phyloP scores from a whole-genome alignment of 129 eudicot genomes.

The Apium graveolens region DNA sequence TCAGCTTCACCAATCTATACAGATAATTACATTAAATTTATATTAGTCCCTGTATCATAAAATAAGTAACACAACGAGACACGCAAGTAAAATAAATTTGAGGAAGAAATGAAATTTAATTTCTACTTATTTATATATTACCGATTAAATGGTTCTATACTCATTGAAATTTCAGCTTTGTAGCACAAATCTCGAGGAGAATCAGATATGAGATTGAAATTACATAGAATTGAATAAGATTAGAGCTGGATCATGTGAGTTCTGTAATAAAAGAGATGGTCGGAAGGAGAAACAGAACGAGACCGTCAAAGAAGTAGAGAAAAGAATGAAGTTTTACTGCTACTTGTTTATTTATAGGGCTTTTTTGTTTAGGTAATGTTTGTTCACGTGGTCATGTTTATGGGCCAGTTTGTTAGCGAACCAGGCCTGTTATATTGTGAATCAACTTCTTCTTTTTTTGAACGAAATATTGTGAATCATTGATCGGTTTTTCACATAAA shows the following conservation, averaged over 20 bases:
- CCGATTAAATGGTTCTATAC: conserved; percentile 6
- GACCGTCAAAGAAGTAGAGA: not conserved
- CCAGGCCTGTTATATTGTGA: too few relatives aligned
- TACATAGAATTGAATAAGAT: not conserved
- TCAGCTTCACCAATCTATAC: conserved; percentile 74
- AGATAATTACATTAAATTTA: not conserved
- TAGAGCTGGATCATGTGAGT: not conserved
- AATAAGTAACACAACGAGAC: not conserved
- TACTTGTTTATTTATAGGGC: too few relatives aligned
- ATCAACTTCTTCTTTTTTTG: too few relatives aligned
- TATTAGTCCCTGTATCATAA: not conserved
- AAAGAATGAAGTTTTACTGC: not conserved
- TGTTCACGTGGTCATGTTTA: too few relatives aligned
- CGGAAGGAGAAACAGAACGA: not conserved
- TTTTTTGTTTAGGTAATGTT: not conserved
- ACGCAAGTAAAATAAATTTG: not conserved
- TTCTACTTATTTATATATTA: not conserved
- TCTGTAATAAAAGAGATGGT: not conserved
- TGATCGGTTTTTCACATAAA: too few relatives aligned
- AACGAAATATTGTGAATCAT: too few relatives aligned
- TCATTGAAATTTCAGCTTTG: not conserved
- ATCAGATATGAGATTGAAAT: not conserved
- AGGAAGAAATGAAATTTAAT: not conserved
- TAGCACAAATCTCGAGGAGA: not conserved
- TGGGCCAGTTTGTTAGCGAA: too few relatives aligned